Conservation (phyloP, 1,284 basidiomycete species). For the Cutaneotrichosporon arboriforme region DNA sequence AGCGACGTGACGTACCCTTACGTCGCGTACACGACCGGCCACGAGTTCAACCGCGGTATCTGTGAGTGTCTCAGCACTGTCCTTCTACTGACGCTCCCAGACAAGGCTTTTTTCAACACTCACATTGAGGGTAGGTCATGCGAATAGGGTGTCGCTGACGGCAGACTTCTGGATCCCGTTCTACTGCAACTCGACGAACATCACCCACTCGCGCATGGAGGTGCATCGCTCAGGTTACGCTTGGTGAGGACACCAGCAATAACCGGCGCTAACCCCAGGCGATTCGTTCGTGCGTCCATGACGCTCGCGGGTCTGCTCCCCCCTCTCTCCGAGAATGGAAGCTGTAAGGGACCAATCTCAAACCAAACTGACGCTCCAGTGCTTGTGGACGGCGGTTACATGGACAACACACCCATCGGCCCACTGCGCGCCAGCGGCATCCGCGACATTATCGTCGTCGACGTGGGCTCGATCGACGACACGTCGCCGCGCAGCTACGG, state of each 20-base stretch:
- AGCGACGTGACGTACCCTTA: slow-evolving; percentile 96
- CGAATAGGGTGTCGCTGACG: background rate
- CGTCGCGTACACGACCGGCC: slow-evolving; percentile 95
- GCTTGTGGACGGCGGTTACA: slow-evolving; percentile 90
- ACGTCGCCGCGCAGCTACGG: slow-evolving; percentile 92
- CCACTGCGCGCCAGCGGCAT: slow-evolving; percentile 91
- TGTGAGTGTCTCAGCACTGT: background rate
- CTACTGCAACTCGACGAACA: slow-evolving; percentile 99
- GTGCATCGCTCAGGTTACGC: slow-evolving; percentile 95
- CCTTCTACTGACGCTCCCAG: slow-evolving; percentile 24
- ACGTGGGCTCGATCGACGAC: slow-evolving; percentile 94
- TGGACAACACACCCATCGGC: slow-evolving; percentile 85
- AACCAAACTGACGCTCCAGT: slow-evolving; percentile 43
- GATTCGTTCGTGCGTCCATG: slow-evolving; percentile 85
- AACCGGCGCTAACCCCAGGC: slow-evolving; percentile 31
- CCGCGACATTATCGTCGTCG: slow-evolving; percentile 85
- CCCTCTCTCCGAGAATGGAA: slow-evolving; percentile 89
- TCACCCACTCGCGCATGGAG: slow-evolving; percentile 93
- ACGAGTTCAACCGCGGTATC: slow-evolving; percentile 60
- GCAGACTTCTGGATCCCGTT: slow-evolving; percentile 95
- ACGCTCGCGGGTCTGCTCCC: slow-evolving; percentile 91
- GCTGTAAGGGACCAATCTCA: slow-evolving; percentile 48
- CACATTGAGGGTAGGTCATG: slow-evolving; percentile 66
- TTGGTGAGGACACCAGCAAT: slow-evolving; percentile 55
- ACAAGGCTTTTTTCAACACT: slow-evolving; percentile 71